phyloP scores from a whole-genome alignment of 768 basidiomycete genomes.

The Lyophyllum atratum region DNA sequence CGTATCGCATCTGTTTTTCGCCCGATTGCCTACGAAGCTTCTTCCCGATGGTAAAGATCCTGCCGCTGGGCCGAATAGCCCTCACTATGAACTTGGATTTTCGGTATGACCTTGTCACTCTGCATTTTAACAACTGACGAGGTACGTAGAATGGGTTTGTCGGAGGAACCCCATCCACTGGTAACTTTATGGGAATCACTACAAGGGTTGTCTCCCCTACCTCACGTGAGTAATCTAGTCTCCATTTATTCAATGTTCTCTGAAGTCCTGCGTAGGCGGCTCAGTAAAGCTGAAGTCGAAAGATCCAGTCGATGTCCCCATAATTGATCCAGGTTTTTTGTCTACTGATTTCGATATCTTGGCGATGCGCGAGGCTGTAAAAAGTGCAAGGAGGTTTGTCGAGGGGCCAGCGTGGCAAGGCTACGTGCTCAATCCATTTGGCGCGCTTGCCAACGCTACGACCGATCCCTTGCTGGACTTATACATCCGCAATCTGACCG shows the following conservation, averaged over 20 bases:
- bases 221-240: conserved; percentile 10
- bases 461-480: conserved; percentile 6
- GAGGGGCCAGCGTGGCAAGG: conserved; percentile 13
- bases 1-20: conserved; percentile 18
- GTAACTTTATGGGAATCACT: conserved; percentile 15
- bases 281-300: conserved; percentile 10
- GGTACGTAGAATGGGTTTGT: conserved; percentile 15
- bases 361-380: conserved; percentile 16
- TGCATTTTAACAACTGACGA: neutral
- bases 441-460: conserved; percentile 10
- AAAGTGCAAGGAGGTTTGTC: conserved; percentile 15
- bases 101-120: conserved; percentile 3
- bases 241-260: neutral
- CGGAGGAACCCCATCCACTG: conserved; percentile 8
- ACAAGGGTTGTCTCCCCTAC: conserved; percentile 20
- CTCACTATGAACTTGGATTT: conserved; percentile 25
- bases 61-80: conserved; percentile 22
- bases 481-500: conserved; percentile 8
- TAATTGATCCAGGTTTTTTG: conserved; percentile 19
- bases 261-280: conserved; percentile 2
- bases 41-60: conserved; percentile 19
- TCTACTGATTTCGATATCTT: conserved; percentile 13
- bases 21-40: conserved; percentile 12
- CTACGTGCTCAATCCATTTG: conserved; percentile 11
- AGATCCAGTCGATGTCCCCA: conserved; percentile 11